Conservation (phyloP, 495 filamentous ascomycete species). For the Astrocystis sublimbata region DNA sequence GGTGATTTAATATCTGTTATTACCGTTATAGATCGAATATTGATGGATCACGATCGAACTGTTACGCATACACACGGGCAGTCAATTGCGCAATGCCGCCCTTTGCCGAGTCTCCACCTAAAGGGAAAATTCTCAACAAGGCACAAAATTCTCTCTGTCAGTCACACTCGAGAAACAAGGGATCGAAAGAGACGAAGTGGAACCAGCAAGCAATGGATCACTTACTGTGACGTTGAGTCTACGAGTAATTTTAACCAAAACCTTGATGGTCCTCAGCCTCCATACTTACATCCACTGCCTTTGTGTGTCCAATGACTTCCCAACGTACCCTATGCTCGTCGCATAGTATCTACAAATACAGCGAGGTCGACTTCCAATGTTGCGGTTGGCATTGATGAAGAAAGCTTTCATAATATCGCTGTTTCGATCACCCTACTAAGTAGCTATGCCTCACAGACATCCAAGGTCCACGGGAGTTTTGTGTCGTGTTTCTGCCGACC, state of each 20-base stretch:
- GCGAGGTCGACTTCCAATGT: too few relatives aligned
- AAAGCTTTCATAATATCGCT: too few relatives aligned
- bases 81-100: constrained; percentile 4
- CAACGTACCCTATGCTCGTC: too few relatives aligned
- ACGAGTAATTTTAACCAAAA: not conserved
- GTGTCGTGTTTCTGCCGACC: not conserved
- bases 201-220: constrained; percentile 1
- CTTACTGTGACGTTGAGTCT: not conserved
- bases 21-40: not conserved
- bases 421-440: too few relatives aligned
- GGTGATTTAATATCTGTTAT: not conserved
- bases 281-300: not conserved
- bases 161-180: not conserved
- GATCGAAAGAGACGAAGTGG: not conserved
- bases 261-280: not conserved
- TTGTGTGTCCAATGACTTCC: too few relatives aligned
- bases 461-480: too few relatives aligned
- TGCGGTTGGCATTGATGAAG: too few relatives aligned
- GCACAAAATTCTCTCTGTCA: not conserved
- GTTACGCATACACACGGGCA: not conserved
- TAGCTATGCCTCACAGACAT: too few relatives aligned
- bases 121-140: constrained; percentile 4
- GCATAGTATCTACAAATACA: too few relatives aligned
- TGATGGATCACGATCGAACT: constrained; percentile 4
- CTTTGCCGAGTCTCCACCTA: constrained; percentile 18